Conservation (phyloP, 257 asterid species). For the Solanum appendiculatum region DNA sequence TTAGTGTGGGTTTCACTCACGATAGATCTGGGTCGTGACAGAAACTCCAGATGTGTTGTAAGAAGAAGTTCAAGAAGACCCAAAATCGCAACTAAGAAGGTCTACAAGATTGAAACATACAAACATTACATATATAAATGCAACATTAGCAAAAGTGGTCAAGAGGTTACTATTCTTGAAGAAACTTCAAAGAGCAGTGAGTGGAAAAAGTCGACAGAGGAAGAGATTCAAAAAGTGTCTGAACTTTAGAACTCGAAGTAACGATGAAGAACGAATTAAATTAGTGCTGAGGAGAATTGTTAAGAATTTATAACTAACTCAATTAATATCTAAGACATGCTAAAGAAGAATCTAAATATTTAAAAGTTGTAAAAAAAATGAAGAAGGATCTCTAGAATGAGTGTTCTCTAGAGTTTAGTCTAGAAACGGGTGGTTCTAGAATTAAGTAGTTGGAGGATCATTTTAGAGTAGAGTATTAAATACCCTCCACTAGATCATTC, state of each 20-base stretch:
- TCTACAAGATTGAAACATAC: too few relatives aligned
- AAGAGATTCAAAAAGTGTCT: neutral
- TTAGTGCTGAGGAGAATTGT: neutral
- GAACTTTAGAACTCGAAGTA: neutral
- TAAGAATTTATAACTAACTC: neutral
- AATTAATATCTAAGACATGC: too few relatives aligned
- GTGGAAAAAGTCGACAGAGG: neutral
- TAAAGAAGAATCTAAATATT: neutral
- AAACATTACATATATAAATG: too few relatives aligned
- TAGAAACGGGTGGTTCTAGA: too few relatives aligned
- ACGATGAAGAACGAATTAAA: neutral
- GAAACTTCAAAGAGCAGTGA: neutral
- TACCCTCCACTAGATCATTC: neutral
- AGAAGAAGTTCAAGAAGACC: too few relatives aligned
- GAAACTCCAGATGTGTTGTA: too few relatives aligned
- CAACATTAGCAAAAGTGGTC: neutral
- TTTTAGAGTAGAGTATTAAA: neutral
- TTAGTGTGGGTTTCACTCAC: too few relatives aligned
- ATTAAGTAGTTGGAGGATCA: neutral
- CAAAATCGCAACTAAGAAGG: too few relatives aligned
- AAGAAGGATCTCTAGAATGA: neutral
- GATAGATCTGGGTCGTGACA: too few relatives aligned
- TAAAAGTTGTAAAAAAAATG: neutral
- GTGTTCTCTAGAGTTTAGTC: neutral
- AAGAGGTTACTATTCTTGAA: neutral